A percentile compares a stretch with the other conserved stretches of the same genome.
phyloP scores from a whole-genome alignment of 495 filamentous ascomycete species.

The Trichoderma virens region DNA sequence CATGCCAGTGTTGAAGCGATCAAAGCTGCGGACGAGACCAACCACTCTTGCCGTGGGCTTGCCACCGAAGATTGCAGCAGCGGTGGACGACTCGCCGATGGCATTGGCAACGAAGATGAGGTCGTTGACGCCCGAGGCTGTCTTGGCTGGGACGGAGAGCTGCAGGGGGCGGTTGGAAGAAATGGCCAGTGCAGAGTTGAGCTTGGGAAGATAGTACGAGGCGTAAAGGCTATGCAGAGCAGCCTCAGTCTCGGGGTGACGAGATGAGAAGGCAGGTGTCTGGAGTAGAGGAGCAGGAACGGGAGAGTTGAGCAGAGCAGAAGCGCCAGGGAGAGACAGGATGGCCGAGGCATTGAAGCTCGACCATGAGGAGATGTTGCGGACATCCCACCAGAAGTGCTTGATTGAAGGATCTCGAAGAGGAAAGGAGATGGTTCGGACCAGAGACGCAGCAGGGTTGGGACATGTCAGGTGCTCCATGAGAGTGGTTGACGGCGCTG shows the following conservation, averaged over 20 bases:
- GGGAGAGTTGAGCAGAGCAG: slow-evolving; percentile 62
- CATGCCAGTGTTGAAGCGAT: slow-evolving; percentile 92
- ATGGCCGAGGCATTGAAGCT: slow-evolving; percentile 68
- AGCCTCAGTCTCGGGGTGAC: slow-evolving; percentile 65
- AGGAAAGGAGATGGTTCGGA: slow-evolving; percentile 67
- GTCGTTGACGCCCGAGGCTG: slow-evolving; percentile 52
- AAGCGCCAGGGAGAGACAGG: slow-evolving; percentile 62
- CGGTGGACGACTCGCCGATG: slow-evolving; percentile 35
- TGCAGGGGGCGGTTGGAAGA: slow-evolving; percentile 54
- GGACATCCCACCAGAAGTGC: slow-evolving; percentile 92
- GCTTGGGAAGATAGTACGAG: slow-evolving; percentile 64
- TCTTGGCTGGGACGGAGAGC: slow-evolving; percentile 46
- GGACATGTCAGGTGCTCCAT: slow-evolving; percentile 68
- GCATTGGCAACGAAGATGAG: slow-evolving; percentile 63
- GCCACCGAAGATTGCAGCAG: slow-evolving; percentile 55
- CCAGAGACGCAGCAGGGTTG: slow-evolving; percentile 75
- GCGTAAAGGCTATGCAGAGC: slow-evolving; percentile 62
- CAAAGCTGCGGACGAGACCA: slow-evolving; percentile 79
- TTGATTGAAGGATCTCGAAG: slow-evolving; percentile 61
- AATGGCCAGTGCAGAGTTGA: slow-evolving; percentile 68
- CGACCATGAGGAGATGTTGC: slow-evolving; percentile 75
- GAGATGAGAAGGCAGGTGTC: slow-evolving; percentile 41
- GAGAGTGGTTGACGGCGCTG: slow-evolving; percentile 56
- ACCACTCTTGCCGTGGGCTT: slow-evolving; percentile 73
- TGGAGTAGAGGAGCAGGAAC: slow-evolving; percentile 60